phyloP scores from a whole-genome alignment of 2,329 filamentous ascomycete species.

The Emmonsiellopsis sp. region DNA sequence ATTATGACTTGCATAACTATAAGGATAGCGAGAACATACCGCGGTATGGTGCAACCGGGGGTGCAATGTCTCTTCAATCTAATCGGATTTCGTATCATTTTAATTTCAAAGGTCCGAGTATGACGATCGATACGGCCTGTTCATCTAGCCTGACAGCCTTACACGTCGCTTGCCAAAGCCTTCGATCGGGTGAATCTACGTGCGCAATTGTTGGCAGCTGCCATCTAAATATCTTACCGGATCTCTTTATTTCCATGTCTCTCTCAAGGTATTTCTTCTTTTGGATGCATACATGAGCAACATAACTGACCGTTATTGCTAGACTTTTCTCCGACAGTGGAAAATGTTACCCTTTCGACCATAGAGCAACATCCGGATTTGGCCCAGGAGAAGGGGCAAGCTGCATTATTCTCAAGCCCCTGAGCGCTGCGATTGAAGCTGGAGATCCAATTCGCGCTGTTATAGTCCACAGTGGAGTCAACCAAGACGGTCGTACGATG shows the following conservation, averaged over 20 bases:
- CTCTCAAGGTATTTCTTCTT: slow-evolving; percentile 14
- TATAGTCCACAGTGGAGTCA: slow-evolving; percentile 28
- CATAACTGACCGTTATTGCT: not conserved
- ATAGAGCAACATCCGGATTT: slow-evolving; percentile 19
- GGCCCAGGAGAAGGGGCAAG: slow-evolving; percentile 28
- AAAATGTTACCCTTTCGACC: slow-evolving; percentile 19
- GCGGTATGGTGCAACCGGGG: slow-evolving; percentile 17
- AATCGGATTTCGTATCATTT: slow-evolving; percentile 22
- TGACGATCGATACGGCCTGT: slow-evolving; percentile 21
- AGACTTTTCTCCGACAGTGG: slow-evolving; percentile 19
- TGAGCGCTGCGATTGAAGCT: slow-evolving; percentile 23
- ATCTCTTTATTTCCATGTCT: slow-evolving; percentile 19
- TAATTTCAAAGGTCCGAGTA: slow-evolving; percentile 19
- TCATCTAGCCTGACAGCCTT: slow-evolving; percentile 19
- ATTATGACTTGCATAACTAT: slow-evolving; percentile 16
- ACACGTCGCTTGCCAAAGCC: slow-evolving; percentile 18
- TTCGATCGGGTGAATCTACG: slow-evolving; percentile 16
- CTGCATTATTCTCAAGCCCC: slow-evolving; percentile 24
- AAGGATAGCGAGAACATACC: slow-evolving; percentile 17
- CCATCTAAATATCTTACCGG: slow-evolving; percentile 19
- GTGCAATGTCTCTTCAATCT: slow-evolving; percentile 14
- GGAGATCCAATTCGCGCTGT: slow-evolving; percentile 27
- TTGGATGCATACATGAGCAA: not conserved
- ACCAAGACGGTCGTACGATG: slow-evolving; percentile 18
- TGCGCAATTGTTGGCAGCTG: slow-evolving; percentile 18